Base-by-base conservation (phyloP, 768 basidiomycete genomes). In the Lactarius hengduanensis region DNA sequence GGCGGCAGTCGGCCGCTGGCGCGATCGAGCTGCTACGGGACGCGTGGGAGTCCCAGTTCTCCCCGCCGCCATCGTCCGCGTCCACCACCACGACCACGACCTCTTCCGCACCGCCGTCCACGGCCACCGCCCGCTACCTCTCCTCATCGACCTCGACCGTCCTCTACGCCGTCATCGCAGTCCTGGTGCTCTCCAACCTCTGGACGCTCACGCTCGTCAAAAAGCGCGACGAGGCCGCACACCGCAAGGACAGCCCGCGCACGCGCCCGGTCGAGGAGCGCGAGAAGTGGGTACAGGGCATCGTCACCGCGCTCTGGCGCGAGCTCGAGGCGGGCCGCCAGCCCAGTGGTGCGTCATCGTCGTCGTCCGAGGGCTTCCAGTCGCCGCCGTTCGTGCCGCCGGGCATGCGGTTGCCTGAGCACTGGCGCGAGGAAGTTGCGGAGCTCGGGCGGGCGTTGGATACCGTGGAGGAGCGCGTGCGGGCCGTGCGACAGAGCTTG, bases 1-100 rank as follows among this genome's bases (percentile, higher is more conserved):
- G 85, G 36, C 79, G 78, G 72, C 85, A 86, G 73, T 91, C 89
- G 67, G 84, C 90, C 53, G 80, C 77, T 56, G 90, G 86, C 22
- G 89, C 90, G 30, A 73, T 93, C 66, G 92, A 93, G 78, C 86
- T 94, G 53, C 79, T 94, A 64, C 79, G 77, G 61, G 92, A 94
- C 72, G 86, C 86, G 0, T 91, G 89, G 90, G 91, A 92, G 62
- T 13, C 50, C 22, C 85, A 90, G 72, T 87, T 26, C 26, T 53
- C 50, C 3, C 2, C 10, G 2, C 26, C 22, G 2, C 0, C 45
- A 6, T 50, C 47, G 36, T 10, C 13, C 47, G 13, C 41, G 5
- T 7, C 41, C 16, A 13, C 40, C 15, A 41, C 40, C 40, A 18
- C 40, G 16, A 18, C 1, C 40, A 6, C 41, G 4, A 16, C 40